Percentiles rank a stretch among this genome's conserved stretches.
These are phyloP conservation scores for Phoma sp. DNA, from an alignment of 2,329 filamentous ascomycete genomes.

Conservation along the genomic window DNA sequence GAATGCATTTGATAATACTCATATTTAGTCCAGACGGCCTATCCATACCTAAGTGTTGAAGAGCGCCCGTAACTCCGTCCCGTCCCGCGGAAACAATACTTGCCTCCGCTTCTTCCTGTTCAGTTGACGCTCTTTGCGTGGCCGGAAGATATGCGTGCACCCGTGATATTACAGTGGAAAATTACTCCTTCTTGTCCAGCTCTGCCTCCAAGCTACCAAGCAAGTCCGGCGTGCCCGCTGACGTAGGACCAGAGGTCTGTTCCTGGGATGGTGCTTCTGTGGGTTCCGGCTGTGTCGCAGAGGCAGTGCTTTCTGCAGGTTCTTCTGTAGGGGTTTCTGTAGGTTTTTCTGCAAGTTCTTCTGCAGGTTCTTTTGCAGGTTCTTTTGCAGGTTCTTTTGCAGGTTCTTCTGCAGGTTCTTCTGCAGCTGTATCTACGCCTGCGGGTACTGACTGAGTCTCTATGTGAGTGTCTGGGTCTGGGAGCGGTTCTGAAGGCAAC, in stretches of 20 bases:
- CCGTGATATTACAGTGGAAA: not conserved
- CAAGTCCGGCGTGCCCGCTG: slow-evolving; percentile 53
- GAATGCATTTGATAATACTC: too few species aligned
- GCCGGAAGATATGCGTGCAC: not conserved
- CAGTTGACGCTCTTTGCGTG: not conserved
- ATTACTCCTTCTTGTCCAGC: slow-evolving; percentile 39
- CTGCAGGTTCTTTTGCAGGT: not conserved
- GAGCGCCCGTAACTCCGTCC: too few species aligned
- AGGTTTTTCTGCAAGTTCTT: not conserved
- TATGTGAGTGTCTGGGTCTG: slow-evolving; percentile 6
- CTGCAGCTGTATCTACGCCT: slow-evolving; percentile 1
- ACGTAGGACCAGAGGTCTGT: slow-evolving; percentile 24
- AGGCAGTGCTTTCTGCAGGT: not conserved
- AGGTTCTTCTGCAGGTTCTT: not conserved
- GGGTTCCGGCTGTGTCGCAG: slow-evolving; percentile 9
- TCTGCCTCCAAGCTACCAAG: slow-evolving; percentile 57
- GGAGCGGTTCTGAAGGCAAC: not conserved
- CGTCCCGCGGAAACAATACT: too few species aligned
- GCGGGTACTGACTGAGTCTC: slow-evolving; percentile 4
- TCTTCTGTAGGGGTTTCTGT: not conserved
- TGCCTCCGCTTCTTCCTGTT: not conserved
- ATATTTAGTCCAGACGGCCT: too few species aligned
- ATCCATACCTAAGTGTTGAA: too few species aligned
- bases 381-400: not conserved
- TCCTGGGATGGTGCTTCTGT: slow-evolving; percentile 16